phyloP scores from a whole-genome alignment of 2,329 filamentous ascomycete species.

The Stagonosporopsis chrysanthemi region DNA sequence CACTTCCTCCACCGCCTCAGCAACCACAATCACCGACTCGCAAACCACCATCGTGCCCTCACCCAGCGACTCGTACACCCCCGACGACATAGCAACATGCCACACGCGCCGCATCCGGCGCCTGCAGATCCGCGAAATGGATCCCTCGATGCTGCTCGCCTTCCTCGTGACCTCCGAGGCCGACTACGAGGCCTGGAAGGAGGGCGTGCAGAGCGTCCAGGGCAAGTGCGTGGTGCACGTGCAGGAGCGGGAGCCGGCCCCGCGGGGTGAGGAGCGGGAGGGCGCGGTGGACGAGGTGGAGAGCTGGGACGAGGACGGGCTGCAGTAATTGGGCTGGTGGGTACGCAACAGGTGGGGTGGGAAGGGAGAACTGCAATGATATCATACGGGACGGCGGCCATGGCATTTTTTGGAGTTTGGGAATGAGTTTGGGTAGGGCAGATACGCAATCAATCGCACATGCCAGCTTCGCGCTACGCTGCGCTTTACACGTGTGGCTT shows the following conservation, averaged over 20 bases:
- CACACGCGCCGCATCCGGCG: constrained; percentile 86
- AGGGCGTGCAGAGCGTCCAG: constrained; percentile 74
- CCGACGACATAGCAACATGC: constrained; percentile 80
- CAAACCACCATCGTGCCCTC: constrained; percentile 35
- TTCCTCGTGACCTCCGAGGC: constrained; percentile 84
- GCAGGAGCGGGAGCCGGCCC: constrained; percentile 70
- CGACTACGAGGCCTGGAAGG: constrained; percentile 86
- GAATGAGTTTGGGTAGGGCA: background rate
- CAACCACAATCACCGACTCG: constrained; percentile 23
- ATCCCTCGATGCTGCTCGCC: constrained; percentile 96
- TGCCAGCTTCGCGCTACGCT: constrained; percentile 1
- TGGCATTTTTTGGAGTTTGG: constrained; percentile 16
- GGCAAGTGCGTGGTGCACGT: constrained; percentile 84
- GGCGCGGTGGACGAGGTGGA: constrained; percentile 90
- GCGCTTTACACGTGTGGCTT: background rate
- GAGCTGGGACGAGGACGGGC: constrained; percentile 70
- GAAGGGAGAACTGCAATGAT: background rate
- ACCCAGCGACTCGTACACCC: constrained; percentile 59
- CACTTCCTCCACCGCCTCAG: constrained; percentile 23
- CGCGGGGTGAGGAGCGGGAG: constrained; percentile 64
- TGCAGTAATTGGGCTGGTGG: constrained; percentile 20
- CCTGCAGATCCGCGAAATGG: constrained; percentile 89
- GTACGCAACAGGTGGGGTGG: background rate
- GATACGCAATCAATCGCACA: constrained; percentile 2
- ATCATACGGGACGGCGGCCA: background rate